Conservation (phyloP, 495 filamentous ascomycete genomes). For the Aspergillus ellipticus region DNA sequence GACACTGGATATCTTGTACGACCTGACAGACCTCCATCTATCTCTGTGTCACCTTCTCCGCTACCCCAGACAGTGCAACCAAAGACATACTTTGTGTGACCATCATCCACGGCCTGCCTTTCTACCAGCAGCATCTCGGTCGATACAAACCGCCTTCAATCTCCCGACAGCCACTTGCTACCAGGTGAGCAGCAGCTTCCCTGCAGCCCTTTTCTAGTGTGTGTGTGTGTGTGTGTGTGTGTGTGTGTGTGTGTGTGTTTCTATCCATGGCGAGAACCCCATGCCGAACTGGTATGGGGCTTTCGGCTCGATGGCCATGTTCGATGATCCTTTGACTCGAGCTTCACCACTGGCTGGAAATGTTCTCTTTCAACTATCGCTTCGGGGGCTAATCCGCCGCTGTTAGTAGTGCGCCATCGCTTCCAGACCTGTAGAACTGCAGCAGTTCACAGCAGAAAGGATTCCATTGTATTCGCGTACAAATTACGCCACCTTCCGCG, state of each 20-base stretch:
- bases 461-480: neutral
- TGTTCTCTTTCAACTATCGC: neutral
- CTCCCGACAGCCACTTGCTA: too few relatives aligned
- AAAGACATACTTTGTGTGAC: neutral
- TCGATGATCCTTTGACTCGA: neutral
- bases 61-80: neutral
- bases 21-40: neutral
- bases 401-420: constrained; percentile 9
- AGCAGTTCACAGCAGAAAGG: neutral
- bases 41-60: constrained; percentile 16
- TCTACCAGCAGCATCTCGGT: neutral
- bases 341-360: neutral
- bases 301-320: neutral
- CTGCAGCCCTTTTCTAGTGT: neutral
- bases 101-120: neutral
- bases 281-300: neutral
- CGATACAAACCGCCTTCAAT: too few relatives aligned
- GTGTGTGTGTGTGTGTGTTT: too few relatives aligned
- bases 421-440: constrained; percentile 13
- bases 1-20: neutral
- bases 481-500: neutral
- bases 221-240: too few relatives aligned
- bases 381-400: constrained; percentile 13
- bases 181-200: constrained; percentile 1
- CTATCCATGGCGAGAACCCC: neutral